Percentiles rank a stretch among this genome's conserved stretches.
Conservation (phyloP, 306 rosid genomes). For the Citrullus mucosospermus region DNA sequence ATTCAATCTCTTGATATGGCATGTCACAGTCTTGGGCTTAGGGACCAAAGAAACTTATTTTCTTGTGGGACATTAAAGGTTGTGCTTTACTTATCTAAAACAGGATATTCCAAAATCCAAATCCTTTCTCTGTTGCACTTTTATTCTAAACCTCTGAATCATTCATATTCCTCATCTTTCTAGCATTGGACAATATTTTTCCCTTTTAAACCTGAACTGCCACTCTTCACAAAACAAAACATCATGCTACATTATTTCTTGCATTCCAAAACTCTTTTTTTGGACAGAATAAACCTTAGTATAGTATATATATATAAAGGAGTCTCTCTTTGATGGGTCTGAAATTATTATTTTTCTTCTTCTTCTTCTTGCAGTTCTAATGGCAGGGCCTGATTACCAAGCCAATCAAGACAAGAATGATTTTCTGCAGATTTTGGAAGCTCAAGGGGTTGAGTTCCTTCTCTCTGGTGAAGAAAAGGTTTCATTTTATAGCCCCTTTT, state of each 20-base stretch:
- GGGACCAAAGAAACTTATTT: neutral
- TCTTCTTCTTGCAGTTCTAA: conserved; percentile 11
- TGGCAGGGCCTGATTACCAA: conserved; percentile 41
- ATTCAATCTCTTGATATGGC: neutral
- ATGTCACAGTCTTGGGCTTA: neutral
- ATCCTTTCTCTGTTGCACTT: neutral
- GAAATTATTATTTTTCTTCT: neutral
- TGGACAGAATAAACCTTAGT: neutral
- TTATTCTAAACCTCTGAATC: neutral
- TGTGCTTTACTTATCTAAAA: neutral
- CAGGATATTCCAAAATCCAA: neutral
- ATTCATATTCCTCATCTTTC: neutral
- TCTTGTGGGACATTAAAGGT: neutral
- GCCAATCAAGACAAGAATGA: conserved; percentile 22
- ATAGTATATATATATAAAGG: neutral
- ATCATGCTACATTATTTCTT: neutral
- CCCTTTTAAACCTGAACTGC: neutral
- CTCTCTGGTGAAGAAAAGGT: conserved; percentile 63
- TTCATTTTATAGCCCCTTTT: neutral
- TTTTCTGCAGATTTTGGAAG: conserved; percentile 34
- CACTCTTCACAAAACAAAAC: neutral
- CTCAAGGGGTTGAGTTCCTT: conserved; percentile 70
- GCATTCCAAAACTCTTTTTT: neutral
- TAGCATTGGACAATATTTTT: neutral
- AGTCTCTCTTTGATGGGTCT: neutral